Evolutionary conservation across 305 asterid species (phyloP).

Genomic region (Fraxinus latifolia): DNA sequence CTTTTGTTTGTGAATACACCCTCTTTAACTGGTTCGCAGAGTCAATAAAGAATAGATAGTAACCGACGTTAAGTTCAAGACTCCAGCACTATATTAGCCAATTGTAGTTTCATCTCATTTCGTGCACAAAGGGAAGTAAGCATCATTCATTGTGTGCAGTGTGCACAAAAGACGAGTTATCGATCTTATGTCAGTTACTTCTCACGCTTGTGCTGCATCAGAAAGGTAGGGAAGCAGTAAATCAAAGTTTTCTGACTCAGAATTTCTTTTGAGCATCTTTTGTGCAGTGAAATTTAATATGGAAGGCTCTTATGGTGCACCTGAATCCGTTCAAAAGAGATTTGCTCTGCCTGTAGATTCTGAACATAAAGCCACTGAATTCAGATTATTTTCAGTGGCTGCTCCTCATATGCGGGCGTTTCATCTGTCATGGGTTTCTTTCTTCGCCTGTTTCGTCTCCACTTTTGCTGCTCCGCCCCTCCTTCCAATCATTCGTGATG

Average conservation of each 20-base stretch:
- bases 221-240: background rate
- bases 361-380: conserved; percentile 63
- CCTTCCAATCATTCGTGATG: conserved; percentile 73
- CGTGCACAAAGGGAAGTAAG: background rate
- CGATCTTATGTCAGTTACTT: background rate
- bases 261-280: background rate
- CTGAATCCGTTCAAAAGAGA: conserved; percentile 24
- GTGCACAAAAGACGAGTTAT: background rate
- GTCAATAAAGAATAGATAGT: background rate
- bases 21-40: background rate
- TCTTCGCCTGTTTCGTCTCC: conserved; percentile 81
- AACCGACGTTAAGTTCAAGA: background rate
- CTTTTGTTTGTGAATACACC: too few relatives aligned
- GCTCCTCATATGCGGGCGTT: conserved; percentile 81
- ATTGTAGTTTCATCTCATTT: background rate
- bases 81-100: conserved; percentile 17
- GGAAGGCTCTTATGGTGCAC: conserved; percentile 31
- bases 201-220: background rate
- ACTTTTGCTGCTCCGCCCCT: conserved; percentile 86
- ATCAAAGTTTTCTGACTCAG: background rate
- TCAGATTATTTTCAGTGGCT: conserved; percentile 45
- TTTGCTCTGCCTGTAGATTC: conserved; percentile 69
- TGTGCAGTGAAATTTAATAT: conserved; percentile 6
- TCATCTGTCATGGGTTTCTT: conserved; percentile 80
- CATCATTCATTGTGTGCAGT: background rate